Conservation (phyloP, 305 asterid species). For the Solanum hybrid region DNA sequence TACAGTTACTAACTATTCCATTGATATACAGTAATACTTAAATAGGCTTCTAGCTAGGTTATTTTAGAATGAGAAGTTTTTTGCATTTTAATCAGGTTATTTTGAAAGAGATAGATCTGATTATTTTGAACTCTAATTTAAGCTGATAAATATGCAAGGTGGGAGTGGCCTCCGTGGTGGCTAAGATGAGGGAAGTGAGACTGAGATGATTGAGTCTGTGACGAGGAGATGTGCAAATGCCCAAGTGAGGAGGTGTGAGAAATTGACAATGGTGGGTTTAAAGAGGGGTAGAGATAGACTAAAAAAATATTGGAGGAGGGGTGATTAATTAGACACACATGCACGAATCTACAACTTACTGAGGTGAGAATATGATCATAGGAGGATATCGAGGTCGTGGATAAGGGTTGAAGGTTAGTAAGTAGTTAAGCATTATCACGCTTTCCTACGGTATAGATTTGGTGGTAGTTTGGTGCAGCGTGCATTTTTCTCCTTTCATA, state of each 20-base stretch:
- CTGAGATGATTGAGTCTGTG: not conserved
- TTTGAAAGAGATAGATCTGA: not conserved
- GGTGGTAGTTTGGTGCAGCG: not conserved
- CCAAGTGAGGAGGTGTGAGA: not conserved
- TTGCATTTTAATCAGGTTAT: not conserved
- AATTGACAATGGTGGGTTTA: not conserved
- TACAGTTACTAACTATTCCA: not conserved
- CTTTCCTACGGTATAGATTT: not conserved
- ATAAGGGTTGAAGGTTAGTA: not conserved
- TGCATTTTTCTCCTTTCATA: not conserved
- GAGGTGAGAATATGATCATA: not conserved
- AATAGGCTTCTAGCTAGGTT: not conserved
- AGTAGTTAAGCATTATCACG: not conserved
- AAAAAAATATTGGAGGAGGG: not conserved
- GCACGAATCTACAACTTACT: not conserved
- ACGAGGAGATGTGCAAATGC: not conserved
- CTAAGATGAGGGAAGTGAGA: not conserved
- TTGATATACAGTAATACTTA: not conserved
- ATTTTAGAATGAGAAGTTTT: not conserved
- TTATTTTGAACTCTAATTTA: not conserved
- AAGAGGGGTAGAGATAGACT: not conserved
- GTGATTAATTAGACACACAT: not conserved
- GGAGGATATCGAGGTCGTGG: not conserved
- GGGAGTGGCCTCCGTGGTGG: not conserved
- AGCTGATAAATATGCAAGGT: not conserved